Percentiles rank a stretch among this genome's conserved stretches.
phyloP scores from a whole-genome alignment of 108 stramenopile genomes.

The Nannochloropsis granulata region DNA sequence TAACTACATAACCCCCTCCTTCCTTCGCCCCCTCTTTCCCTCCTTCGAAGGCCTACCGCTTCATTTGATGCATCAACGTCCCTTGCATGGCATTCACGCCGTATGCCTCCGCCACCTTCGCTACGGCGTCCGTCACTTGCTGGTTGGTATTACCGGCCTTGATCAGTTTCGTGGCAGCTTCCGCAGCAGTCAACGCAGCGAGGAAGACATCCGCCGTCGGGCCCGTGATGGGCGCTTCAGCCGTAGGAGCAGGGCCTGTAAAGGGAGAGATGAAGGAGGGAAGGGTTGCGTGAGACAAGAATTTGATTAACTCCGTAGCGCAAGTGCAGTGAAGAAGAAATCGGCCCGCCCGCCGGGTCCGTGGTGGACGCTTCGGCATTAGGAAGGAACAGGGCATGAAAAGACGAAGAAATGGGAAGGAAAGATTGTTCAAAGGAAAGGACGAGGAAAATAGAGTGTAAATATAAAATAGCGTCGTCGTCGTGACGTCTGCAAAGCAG shows the following conservation, averaged over 20 bases:
- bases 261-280: background rate
- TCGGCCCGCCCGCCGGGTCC: background rate
- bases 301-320: background rate
- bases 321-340: background rate
- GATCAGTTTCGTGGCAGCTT: constrained; percentile 74
- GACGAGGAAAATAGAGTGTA: no score
- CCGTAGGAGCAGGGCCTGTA: constrained; percentile 1
- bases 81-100: constrained; percentile 81
- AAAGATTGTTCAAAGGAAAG: no score
- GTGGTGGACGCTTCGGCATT: background rate
- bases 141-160: constrained; percentile 71
- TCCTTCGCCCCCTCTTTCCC: background rate
- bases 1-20: no score
- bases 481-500: no score
- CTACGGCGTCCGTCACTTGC: constrained; percentile 71
- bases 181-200: constrained; percentile 92
- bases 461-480: no score
- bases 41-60: constrained; percentile 40
- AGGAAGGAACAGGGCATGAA: background rate
- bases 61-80: constrained; percentile 98
- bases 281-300: background rate
- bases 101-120: constrained; percentile 75
- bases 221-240: constrained; percentile 22
- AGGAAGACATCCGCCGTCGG: constrained; percentile 26
- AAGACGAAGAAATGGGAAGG: no score